A percentile compares a stretch with the other conserved stretches of the same genome.
Conservation (phyloP, 2,329 filamentous ascomycete genomes). For the Microcyclosporella mali region DNA sequence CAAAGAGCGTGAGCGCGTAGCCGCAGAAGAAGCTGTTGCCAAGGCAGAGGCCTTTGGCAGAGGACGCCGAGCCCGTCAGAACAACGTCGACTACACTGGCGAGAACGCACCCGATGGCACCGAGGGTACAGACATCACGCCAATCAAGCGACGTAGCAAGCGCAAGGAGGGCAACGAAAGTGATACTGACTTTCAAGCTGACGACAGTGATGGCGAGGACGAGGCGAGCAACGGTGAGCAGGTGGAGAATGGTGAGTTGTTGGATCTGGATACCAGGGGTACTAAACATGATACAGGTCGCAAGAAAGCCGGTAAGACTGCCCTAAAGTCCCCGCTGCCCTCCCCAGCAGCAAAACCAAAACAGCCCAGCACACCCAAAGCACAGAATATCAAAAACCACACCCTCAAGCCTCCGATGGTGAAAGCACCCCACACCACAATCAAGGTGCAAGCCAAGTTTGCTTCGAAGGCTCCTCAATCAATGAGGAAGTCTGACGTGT, state of each 20-base stretch:
- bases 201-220: slow-evolving; percentile 33
- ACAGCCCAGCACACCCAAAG: background rate
- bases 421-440: no score
- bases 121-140: slow-evolving; percentile 21
- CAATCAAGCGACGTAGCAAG: slow-evolving; percentile 33
- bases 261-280: slow-evolving; percentile 13
- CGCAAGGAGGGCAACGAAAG: slow-evolving; percentile 37
- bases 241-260: slow-evolving; percentile 18
- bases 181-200: slow-evolving; percentile 47
- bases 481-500: background rate
- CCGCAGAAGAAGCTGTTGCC: slow-evolving; percentile 62
- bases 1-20: slow-evolving; percentile 71
- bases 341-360: background rate
- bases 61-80: slow-evolving; percentile 65
- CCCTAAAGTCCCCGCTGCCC: slow-evolving; percentile 4
- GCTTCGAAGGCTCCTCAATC: background rate
- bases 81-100: slow-evolving; percentile 47
- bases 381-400: no score
- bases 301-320: slow-evolving; percentile 25
- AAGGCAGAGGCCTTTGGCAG: slow-evolving; percentile 74
- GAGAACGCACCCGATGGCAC: slow-evolving; percentile 24
- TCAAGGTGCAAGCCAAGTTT: no score
- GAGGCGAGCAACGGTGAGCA: slow-evolving; percentile 15
- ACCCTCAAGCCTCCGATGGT: no score
- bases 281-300: slow-evolving; percentile 27